Evolutionary conservation across 441 rosid genomes (phyloP), one percentile per base, ranked within the genome.

Genomic region (Gossypium gossypioides): DNA sequence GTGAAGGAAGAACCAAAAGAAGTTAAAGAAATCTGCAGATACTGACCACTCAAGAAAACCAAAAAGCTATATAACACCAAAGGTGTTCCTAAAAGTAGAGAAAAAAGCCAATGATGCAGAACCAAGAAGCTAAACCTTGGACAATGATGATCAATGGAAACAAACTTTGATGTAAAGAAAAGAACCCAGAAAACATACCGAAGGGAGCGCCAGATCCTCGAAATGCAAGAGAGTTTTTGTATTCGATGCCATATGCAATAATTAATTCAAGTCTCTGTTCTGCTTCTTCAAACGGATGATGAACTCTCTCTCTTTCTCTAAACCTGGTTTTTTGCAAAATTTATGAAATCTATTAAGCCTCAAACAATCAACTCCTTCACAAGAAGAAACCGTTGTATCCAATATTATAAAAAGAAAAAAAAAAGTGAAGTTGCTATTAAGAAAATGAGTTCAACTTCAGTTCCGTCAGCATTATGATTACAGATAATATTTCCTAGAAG

Each of bases 131-230:
- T 19, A 16, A 19, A 40, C 3, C 9, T 18, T 40, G 51, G 10
- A 4, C 3, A 63, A 3, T 19, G 18, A 64, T 24, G 19, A 44
- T 3, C 44, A 12, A 67, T 67, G 71, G 58, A 57, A 25, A 15
- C 1, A 5, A 6, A n/a, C 0, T 27, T 10, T n/a, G 42, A n/a
- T 48, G 16, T 12, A 5, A 22, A 69, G 46, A 67, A 16, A 48
- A 29, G 4, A 15, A 15, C 0, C 58, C 16, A 40, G 8, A 6
- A 1, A 58, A 78, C 86, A 0, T 75, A 91, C 91, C 46, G 79
- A 21, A 13, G 93, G 93, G 59, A 80, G 79, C 0, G 86, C 76
- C 72, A 86, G 80, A 75, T 91, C 76, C 80, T 89, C 92, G 15
- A 71, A 77, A 69, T 27, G 55, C 58, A 84, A 74, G 73, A 89